Evolutionary conservation across 164 flowering plant genomes (phyloP).

Genomic region (Taxillus chinensis): DNA sequence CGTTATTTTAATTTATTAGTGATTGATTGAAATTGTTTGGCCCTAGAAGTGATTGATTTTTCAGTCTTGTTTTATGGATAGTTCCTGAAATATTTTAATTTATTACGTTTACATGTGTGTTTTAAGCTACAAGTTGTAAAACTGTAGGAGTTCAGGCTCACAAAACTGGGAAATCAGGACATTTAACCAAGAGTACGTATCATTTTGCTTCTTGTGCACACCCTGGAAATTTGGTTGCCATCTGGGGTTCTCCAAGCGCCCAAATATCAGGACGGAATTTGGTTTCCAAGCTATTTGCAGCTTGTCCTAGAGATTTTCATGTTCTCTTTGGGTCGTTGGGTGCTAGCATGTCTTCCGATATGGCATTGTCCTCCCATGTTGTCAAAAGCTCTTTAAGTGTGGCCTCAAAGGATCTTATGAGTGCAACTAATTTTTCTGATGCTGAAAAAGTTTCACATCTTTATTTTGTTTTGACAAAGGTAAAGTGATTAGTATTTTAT

Average conservation of each 20-base stretch:
- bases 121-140: slow-evolving; percentile 21
- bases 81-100: slow-evolving; percentile 1
- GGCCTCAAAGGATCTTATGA: slow-evolving; percentile 12
- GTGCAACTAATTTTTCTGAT: slow-evolving; percentile 29
- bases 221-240: slow-evolving; percentile 34
- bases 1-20: neutral
- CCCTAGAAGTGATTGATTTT: slow-evolving; percentile 8
- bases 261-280: slow-evolving; percentile 30
- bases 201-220: slow-evolving; percentile 13
- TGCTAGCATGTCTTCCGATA: slow-evolving; percentile 19
- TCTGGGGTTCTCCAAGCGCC: slow-evolving; percentile 39
- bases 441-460: slow-evolving; percentile 48
- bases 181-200: slow-evolving; percentile 9
- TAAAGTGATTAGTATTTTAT: slow-evolving; percentile 11
- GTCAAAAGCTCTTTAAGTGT: slow-evolving; percentile 16
- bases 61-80: slow-evolving; percentile 12
- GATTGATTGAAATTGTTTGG: neutral
- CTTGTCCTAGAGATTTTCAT: slow-evolving; percentile 53
- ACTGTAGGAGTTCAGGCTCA: slow-evolving; percentile 73
- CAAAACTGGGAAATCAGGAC: slow-evolving; percentile 13
- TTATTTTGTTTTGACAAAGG: slow-evolving; percentile 48
- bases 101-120: too few relatives aligned
- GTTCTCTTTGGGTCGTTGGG: slow-evolving; percentile 46
- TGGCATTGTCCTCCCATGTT: slow-evolving; percentile 14
- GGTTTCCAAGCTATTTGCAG: slow-evolving; percentile 45